Conservation (phyloP, 768 basidiomycete genomes). For the Rhodotorula paludigena region DNA sequence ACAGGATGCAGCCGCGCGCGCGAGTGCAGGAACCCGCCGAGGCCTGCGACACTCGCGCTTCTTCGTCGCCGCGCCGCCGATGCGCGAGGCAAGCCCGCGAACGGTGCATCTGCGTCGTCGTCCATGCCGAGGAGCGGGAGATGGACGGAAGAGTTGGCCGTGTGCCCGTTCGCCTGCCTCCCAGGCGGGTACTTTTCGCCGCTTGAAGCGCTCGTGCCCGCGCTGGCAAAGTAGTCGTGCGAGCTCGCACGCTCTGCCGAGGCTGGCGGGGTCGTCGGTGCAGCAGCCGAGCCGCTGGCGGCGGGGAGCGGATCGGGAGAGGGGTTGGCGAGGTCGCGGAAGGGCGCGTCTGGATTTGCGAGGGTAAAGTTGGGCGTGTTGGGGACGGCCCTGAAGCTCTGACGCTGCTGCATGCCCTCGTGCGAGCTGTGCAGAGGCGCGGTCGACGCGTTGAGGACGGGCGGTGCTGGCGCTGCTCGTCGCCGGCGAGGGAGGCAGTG, state of each 20-base stretch:
- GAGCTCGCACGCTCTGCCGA: not conserved
- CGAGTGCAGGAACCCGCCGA: not conserved
- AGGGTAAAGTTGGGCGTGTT: conserved; percentile 6
- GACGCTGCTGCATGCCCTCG: conserved; percentile 1
- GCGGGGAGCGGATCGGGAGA: not conserved
- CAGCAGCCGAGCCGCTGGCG: not conserved
- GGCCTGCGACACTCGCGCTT: no score
- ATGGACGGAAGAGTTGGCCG: conserved; percentile 17
- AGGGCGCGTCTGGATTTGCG: not conserved
- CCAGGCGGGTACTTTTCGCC: conserved; percentile 16
- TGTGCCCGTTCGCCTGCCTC: not conserved
- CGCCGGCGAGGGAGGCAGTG: no score
- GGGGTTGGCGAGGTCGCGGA: not conserved
- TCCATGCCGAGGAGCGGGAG: conserved; percentile 15
- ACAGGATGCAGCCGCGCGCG: conserved; percentile 32
- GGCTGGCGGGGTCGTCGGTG: not conserved
- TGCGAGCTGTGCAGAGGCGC: no score
- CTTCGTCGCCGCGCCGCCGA: no score
- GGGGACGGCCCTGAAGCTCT: not conserved
- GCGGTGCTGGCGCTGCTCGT: not conserved
- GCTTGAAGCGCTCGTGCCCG: no score
- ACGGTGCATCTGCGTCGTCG: conserved; percentile 5
- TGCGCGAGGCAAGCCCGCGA: not conserved
- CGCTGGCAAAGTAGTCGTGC: not conserved
- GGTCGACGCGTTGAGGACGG: no score